These are phyloP conservation scores for Tagetes patula DNA, from an alignment of 129 eudicot genomes.

Conservation along the genomic window DNA sequence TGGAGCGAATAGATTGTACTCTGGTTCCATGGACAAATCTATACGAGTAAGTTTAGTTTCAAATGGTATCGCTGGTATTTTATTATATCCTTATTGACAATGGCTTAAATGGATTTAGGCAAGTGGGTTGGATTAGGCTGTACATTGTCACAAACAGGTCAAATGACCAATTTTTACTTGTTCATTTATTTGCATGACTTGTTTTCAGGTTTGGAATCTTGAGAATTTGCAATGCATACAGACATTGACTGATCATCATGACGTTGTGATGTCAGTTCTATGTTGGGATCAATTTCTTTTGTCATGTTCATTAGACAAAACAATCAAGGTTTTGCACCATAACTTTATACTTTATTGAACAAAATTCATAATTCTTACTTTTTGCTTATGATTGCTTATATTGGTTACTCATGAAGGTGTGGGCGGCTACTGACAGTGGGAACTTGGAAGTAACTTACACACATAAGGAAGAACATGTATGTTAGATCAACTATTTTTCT, in stretches of 20 bases:
- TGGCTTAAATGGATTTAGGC: neutral
- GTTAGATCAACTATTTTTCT: conserved; percentile 23
- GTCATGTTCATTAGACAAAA: conserved; percentile 84
- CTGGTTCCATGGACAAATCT: conserved; percentile 95
- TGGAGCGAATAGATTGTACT: conserved; percentile 86
- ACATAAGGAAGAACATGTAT: conserved; percentile 76
- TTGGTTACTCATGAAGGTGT: conserved; percentile 52
- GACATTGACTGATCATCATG: conserved; percentile 69
- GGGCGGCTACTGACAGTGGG: conserved; percentile 84
- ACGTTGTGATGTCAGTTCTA: conserved; percentile 95
- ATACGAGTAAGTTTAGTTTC: conserved; percentile 52
- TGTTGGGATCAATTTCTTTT: conserved; percentile 97
- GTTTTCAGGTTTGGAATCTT: conserved; percentile 88
- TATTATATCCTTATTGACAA: neutral
- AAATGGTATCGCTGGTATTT: conserved; percentile 8
- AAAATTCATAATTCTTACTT: conserved; percentile 6
- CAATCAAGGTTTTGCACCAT: conserved; percentile 63
- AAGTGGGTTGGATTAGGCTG: neutral
- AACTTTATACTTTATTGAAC: neutral
- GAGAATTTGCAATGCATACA: conserved; percentile 89
- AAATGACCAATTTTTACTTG: neutral
- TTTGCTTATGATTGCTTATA: conserved; percentile 5
- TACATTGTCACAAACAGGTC: neutral
- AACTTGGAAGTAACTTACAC: conserved; percentile 86
- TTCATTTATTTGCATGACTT: conserved; percentile 7